A percentile compares a stretch with the other conserved stretches of the same genome.
phyloP scores from a whole-genome alignment of 345 rosid genomes.

The Rhodamnia rubescens region DNA sequence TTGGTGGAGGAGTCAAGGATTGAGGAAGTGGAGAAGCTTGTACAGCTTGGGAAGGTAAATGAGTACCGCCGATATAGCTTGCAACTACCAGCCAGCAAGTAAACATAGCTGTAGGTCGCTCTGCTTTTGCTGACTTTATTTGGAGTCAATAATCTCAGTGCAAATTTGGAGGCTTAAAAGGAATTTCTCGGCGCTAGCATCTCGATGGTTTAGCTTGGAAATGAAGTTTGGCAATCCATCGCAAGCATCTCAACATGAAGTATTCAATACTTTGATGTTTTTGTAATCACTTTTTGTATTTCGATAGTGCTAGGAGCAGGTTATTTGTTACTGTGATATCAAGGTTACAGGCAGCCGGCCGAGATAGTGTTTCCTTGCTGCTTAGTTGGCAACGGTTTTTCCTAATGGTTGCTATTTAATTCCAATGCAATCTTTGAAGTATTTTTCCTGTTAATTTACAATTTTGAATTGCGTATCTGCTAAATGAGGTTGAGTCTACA shows the following conservation, averaged over 20 bases:
- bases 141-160: background rate
- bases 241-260: background rate
- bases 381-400: background rate
- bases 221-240: background rate
- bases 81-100: slow-evolving; percentile 17
- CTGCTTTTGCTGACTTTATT: background rate
- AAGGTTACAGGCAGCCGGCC: background rate
- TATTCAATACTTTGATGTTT: background rate
- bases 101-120: background rate
- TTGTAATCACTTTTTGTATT: background rate
- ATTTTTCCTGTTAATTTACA: background rate
- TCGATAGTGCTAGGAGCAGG: background rate
- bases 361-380: background rate
- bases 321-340: background rate
- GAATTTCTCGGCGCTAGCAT: background rate
- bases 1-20: slow-evolving; percentile 35
- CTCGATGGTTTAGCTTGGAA: background rate
- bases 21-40: slow-evolving; percentile 49
- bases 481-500: background rate
- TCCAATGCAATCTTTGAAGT: background rate
- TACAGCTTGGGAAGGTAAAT: slow-evolving; percentile 31
- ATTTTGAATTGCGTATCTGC: background rate
- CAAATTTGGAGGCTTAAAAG: background rate
- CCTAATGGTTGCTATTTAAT: background rate
- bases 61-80: slow-evolving; percentile 23